Evolutionary conservation across 768 basidiomycete genomes (phyloP), one percentile per base, ranked within the genome.

Genomic region (Exsudoporus frostii): DNA sequence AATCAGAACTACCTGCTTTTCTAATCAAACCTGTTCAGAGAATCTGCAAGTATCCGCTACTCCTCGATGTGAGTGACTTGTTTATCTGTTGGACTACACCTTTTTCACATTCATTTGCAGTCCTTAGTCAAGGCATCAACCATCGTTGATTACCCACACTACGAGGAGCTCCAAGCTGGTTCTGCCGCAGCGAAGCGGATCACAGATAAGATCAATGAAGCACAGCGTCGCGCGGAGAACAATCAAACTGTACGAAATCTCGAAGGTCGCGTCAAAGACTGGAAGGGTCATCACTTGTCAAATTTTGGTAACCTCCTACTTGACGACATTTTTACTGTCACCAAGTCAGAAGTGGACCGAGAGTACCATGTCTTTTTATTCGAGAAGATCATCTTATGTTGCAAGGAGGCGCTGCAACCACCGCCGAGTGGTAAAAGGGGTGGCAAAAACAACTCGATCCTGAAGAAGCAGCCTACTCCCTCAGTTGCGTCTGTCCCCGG

Each of bases 281-380:
- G 97, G 97, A 98, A 98, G 70, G 96, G 96, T 11, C 97, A 99
- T 70, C 91, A 96, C 61, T 79, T 98, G 36, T 85, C 85, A 61
- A 90, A 93, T 69, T 98, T 99, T 59, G 97, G 97, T 55, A 85
- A 91, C 60, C 87, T 99, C 49, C 79, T 96, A 32, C 82, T 98
- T 29, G 95, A 98, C 68, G 97, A 98, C 68, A 82, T 93, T 51
- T 98, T 98, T 71, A 84, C 87, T 53, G 97, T 98, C 53, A 96
- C 90, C 62, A 99, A 98, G 73, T 90, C 88, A 45, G 94, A 95
- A 54, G 90, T 94, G 63, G 94, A 98, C 69, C 83, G 97, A 61
- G 97, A 99, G 71, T 98, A 98, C 64, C 93, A 96, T 61, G 95
- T 99, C 53, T 99, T 98, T 79, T 78, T 99, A 33, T 99, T 99